phyloP scores from a whole-genome alignment of 2,329 filamentous ascomycete species.

The Pezicula carpinea region DNA sequence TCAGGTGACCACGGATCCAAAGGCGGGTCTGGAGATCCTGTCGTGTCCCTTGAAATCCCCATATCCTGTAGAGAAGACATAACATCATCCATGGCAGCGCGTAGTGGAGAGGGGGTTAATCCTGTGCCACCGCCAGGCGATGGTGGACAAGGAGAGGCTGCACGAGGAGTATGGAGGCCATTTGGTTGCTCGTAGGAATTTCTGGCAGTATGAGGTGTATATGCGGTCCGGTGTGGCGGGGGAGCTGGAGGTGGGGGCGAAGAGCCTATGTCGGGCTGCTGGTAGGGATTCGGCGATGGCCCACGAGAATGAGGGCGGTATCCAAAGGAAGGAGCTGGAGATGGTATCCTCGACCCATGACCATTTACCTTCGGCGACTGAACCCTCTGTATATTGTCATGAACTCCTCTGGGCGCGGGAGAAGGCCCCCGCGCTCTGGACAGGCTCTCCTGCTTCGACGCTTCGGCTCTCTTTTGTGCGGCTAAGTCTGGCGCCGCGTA shows the following conservation, averaged over 20 bases:
- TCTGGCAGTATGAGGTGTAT: conserved; percentile 22
- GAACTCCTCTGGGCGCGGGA: conserved; percentile 18
- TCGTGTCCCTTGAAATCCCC: conserved; percentile 52
- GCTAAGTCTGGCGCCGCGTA: conserved; percentile 63
- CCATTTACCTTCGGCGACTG: conserved; percentile 24
- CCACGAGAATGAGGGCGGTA: conserved; percentile 31
- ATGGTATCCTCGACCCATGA: conserved; percentile 23
- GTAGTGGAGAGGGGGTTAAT: conserved; percentile 82
- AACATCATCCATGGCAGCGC: conserved; percentile 96
- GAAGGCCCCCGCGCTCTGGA: conserved; percentile 20
- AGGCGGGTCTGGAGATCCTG: conserved; percentile 51
- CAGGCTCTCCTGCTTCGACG: conserved; percentile 23
- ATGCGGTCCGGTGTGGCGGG: conserved; percentile 71
- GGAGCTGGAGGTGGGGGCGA: conserved; percentile 71
- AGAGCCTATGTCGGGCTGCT: conserved; percentile 27
- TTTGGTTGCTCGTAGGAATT: conserved; percentile 35
- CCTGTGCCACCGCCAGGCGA: conserved; percentile 62
- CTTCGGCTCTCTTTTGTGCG: conserved; percentile 45
- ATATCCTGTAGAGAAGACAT: conserved; percentile 93
- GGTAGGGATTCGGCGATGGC: conserved; percentile 33
- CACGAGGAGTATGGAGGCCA: conserved; percentile 50
- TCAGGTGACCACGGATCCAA: conserved; percentile 87
- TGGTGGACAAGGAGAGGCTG: conserved; percentile 59
- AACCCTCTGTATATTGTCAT: conserved; percentile 18
- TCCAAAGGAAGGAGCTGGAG: conserved; percentile 21